phyloP scores from a whole-genome alignment of 208 protist genomes.

The Acanthamoeba pearcei region DNA sequence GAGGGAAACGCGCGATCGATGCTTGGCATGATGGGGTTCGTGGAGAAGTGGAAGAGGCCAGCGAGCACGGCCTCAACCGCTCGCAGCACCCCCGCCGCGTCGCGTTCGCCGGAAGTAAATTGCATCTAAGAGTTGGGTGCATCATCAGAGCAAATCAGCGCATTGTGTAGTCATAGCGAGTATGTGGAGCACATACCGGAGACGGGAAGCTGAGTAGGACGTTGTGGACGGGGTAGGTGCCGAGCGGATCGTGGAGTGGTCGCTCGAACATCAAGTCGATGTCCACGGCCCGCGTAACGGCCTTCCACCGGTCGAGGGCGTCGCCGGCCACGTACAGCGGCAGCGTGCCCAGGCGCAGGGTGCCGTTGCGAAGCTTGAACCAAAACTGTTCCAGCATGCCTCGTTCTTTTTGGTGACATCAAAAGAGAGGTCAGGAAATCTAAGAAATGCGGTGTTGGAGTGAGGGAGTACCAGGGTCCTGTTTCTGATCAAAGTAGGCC shows the following conservation, averaged over 20 bases:
- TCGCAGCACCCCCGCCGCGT: neutral
- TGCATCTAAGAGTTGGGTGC: neutral
- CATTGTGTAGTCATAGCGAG: neutral
- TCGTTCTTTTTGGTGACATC: neutral
- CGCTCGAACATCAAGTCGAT: conserved; percentile 30
- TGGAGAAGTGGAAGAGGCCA: neutral
- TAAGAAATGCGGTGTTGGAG: neutral
- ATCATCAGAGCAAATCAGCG: neutral
- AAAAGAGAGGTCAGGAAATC: neutral
- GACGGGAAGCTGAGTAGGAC: neutral
- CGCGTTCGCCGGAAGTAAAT: neutral
- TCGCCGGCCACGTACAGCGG: neutral
- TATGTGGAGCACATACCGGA: neutral
- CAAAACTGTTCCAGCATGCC: conserved; percentile 26
- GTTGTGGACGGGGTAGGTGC: neutral
- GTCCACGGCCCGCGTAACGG: neutral
- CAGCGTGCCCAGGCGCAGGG: neutral
- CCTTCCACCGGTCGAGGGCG: conserved; percentile 2
- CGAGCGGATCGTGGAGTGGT: neutral
- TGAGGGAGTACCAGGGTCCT: neutral
- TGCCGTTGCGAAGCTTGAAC: conserved; percentile 31
- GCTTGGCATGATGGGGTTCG: neutral
- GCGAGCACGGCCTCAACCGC: neutral
- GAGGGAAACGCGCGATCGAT: conserved; percentile 15
- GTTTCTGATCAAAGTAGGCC: neutral